phyloP scores from a whole-genome alignment of 805 yeast genomes.

The Huiozyma sinensis region DNA sequence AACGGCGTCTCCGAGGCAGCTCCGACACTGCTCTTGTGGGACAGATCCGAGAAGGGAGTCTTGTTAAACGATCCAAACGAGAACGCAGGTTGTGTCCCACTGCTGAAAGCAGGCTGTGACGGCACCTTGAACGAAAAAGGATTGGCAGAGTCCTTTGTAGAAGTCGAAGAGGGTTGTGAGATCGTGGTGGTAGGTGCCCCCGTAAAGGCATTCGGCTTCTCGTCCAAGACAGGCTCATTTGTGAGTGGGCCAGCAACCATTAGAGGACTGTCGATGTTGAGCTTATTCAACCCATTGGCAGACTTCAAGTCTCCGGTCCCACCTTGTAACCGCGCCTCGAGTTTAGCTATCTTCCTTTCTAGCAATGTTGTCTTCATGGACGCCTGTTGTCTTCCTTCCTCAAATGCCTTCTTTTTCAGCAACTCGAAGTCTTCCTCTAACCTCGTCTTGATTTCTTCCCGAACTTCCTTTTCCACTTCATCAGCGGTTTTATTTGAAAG shows the following conservation, averaged over 20 bases:
- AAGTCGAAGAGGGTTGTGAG: constrained; percentile 7
- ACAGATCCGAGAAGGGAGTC: no score
- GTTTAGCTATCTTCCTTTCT: constrained; percentile 22
- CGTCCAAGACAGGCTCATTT: neutral
- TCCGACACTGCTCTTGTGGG: no score
- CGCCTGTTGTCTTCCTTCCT: constrained; percentile 27
- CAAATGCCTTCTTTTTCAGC: constrained; percentile 21
- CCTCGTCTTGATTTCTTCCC: constrained; percentile 14
- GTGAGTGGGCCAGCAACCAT: neutral
- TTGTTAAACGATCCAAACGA: constrained; percentile 2
- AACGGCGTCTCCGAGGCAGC: neutral
- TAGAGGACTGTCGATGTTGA: constrained; percentile 1
- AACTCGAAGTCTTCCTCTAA: constrained; percentile 12
- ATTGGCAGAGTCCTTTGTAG: constrained; percentile 1
- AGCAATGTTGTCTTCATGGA: constrained; percentile 23
- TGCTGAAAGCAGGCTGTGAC: no score
- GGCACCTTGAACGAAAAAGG: neutral
- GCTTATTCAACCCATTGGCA: constrained; percentile 1
- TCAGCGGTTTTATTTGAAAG: constrained; percentile 4
- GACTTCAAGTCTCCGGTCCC: neutral
- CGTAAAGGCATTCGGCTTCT: neutral
- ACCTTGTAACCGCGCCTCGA: constrained; percentile 14
- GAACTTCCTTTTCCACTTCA: constrained; percentile 3
- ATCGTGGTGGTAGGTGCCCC: neutral
- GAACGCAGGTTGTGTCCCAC: constrained; percentile 9